phyloP scores from a whole-genome alignment of 176 grass and related monocot species.

The Lolium rigidum region DNA sequence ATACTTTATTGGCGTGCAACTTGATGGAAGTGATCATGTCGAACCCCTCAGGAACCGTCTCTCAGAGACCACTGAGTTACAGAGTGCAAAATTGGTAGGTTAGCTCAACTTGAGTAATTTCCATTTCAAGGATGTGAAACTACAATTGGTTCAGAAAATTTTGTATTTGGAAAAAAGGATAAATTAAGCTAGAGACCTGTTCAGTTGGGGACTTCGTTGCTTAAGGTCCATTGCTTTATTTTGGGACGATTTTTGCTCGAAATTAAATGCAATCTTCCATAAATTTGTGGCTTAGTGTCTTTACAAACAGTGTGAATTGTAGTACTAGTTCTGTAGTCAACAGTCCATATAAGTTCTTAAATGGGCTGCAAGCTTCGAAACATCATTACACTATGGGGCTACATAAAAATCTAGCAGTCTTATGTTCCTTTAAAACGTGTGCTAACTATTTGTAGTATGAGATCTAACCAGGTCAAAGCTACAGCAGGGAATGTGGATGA shows the following conservation, averaged over 20 bases:
- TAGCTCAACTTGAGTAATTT: constrained; percentile 23
- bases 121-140: not conserved
- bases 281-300: no score
- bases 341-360: constrained; percentile 14
- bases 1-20: constrained; percentile 98
- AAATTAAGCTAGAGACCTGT: not conserved
- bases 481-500: constrained; percentile 98
- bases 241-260: not conserved
- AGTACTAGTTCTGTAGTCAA: constrained; percentile 1
- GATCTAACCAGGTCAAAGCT: constrained; percentile 83
- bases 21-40: constrained; percentile 95
- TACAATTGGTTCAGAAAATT: not conserved
- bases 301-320: not conserved
- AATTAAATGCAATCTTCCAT: not conserved
- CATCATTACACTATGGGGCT: not conserved
- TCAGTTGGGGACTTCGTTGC: not conserved
- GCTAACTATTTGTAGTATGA: constrained; percentile 29
- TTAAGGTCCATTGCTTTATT: not conserved
- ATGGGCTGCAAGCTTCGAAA: not conserved
- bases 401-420: constrained; percentile 8
- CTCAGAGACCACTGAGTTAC: constrained; percentile 76
- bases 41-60: constrained; percentile 95
- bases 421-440: constrained; percentile 25
- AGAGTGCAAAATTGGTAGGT: constrained; percentile 91
- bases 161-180: not conserved